Conservation (phyloP, 2,329 filamentous ascomycete genomes). For the Colletotrichum salicis region DNA sequence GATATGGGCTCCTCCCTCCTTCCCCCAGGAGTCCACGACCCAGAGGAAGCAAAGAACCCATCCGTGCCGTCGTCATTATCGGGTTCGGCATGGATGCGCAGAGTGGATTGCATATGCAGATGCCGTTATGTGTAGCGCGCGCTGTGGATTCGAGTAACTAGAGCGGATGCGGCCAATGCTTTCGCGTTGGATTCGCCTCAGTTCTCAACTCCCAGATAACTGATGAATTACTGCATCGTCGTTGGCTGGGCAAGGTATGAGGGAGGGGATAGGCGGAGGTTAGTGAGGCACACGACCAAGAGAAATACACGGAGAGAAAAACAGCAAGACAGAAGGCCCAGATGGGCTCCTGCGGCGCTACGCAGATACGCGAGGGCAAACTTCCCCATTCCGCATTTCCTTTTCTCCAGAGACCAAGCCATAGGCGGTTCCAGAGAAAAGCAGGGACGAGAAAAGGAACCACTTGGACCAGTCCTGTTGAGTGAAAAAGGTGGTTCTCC, state of each 20-base stretch:
- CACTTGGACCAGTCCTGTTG: background rate
- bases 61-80: slow-evolving; percentile 28
- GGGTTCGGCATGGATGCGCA: slow-evolving; percentile 17
- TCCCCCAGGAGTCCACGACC: slow-evolving; percentile 19
- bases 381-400: slow-evolving; percentile 20
- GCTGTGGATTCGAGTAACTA: background rate
- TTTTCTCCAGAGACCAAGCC: slow-evolving; percentile 12
- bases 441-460: background rate
- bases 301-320: slow-evolving; percentile 6
- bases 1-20: slow-evolving; percentile 10
- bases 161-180: background rate
- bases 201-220: background rate
- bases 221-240: background rate
- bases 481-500: background rate
- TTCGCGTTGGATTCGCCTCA: background rate
- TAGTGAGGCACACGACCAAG: background rate
- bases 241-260: background rate
- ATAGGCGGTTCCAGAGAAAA: slow-evolving; percentile 1
- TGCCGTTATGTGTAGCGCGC: background rate
- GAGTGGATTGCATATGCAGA: slow-evolving; percentile 20
- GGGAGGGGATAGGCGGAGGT: no score
- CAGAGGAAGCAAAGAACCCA: background rate
- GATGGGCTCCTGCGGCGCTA: slow-evolving; percentile 4
- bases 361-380: slow-evolving; percentile 28
- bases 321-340: slow-evolving; percentile 5